A percentile compares a stretch with the other conserved stretches of the same genome.
Evolutionary conservation across 2,329 filamentous ascomycete species (phyloP).

Genomic region (Ceratocystis albifundus): DNA sequence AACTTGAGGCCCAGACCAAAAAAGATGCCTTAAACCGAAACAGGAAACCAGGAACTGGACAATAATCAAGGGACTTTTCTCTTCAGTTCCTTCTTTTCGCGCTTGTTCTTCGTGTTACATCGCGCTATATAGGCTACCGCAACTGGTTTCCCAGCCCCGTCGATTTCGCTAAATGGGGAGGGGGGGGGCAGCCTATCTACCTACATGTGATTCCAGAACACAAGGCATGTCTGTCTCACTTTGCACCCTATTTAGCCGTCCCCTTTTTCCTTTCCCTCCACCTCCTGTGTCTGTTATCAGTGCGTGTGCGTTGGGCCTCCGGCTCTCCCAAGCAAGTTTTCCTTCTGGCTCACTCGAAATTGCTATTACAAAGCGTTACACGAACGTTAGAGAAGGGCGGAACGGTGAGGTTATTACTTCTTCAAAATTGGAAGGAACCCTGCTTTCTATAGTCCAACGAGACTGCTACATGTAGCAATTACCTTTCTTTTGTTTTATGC

Average conservation of each 20-base stretch:
- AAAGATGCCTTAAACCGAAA: constrained; percentile 9
- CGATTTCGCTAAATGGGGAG: background rate
- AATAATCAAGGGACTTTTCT: background rate
- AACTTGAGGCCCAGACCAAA: background rate
- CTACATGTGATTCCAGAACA: background rate
- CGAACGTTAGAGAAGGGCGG: background rate
- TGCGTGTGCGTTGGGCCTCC: background rate
- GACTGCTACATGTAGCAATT: background rate
- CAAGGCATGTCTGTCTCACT: background rate
- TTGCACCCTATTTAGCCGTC: too few species aligned
- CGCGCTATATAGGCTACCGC: background rate
- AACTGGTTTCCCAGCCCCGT: constrained; percentile 11
- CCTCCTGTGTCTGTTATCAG: background rate
- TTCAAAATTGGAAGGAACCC: background rate
- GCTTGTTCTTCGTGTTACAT: background rate
- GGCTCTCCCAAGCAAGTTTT: background rate
- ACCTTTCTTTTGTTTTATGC: background rate
- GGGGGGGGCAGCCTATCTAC: background rate
- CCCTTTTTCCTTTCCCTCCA: background rate
- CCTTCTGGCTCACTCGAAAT: background rate
- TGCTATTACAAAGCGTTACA: background rate
- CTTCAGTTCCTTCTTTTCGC: too few species aligned
- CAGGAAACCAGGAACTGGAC: background rate
- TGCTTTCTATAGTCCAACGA: background rate
- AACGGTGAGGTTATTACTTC: background rate